These are phyloP conservation scores for Pleodorina starrii DNA, from an alignment of 139 green algal genomes.

Conservation along the genomic window DNA sequence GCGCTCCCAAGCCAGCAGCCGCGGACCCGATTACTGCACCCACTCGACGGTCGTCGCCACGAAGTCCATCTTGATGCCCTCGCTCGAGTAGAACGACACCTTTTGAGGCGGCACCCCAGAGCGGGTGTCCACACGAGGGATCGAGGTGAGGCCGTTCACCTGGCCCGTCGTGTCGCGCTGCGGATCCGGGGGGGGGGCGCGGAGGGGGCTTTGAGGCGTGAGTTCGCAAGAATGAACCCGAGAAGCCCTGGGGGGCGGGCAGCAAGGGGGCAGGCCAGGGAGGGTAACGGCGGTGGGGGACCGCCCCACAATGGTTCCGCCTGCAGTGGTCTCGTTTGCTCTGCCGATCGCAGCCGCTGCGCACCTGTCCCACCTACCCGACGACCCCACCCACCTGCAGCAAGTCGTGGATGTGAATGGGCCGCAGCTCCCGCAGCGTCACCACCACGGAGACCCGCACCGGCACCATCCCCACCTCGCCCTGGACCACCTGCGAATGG, in stretches of 20 bases:
- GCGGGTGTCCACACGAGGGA: conserved; percentile 21
- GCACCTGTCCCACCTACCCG: too few relatives aligned
- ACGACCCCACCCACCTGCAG: conserved; percentile 19
- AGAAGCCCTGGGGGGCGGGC: too few relatives aligned
- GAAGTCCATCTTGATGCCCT: conserved; percentile 56
- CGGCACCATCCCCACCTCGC: conserved; percentile 46
- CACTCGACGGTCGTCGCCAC: conserved; percentile 57
- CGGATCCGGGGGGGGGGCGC: not conserved
- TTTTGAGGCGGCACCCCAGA: conserved; percentile 52
- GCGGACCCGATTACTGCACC: too few relatives aligned
- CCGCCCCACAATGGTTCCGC: too few relatives aligned
- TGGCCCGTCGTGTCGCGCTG: conserved; percentile 47
- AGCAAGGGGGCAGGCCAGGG: too few relatives aligned
- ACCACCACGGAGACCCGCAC: conserved; percentile 58
- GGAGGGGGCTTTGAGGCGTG: too few relatives aligned
- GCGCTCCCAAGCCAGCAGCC: too few relatives aligned
- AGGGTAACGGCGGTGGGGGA: too few relatives aligned
- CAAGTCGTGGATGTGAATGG: conserved; percentile 36
- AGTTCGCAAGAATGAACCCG: too few relatives aligned
- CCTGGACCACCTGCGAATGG: conserved; percentile 29
- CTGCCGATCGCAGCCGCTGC: too few relatives aligned
- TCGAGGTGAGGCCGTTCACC: conserved; percentile 50
- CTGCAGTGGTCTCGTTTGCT: too few relatives aligned
- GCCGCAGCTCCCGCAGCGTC: conserved; percentile 62
- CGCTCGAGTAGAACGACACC: conserved; percentile 56